Evolutionary conservation across 495 filamentous ascomycete genomes (phyloP).

Genomic region (Hyaloscypha hepaticicola): DNA sequence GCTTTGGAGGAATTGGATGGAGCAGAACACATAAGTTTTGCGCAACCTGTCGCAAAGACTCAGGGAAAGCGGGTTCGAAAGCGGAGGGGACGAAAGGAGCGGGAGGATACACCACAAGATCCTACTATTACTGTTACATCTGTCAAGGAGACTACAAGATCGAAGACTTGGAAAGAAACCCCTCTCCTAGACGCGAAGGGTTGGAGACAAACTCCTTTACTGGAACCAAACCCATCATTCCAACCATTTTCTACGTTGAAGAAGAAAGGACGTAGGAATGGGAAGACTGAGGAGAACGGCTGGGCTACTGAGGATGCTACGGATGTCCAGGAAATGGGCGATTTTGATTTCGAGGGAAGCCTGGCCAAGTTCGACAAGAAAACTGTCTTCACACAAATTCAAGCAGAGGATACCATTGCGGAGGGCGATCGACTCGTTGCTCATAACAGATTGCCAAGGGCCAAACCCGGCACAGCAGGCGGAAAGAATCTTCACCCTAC

Average conservation of each 20-base stretch:
- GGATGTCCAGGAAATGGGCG: slow-evolving; percentile 91
- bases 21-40: slow-evolving; percentile 35
- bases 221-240: slow-evolving; percentile 58
- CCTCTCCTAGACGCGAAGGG: slow-evolving; percentile 71
- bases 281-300: slow-evolving; percentile 67
- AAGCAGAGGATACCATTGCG: slow-evolving; percentile 80
- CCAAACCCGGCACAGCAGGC: slow-evolving; percentile 71
- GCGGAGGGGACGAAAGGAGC: slow-evolving; percentile 5
- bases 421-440: slow-evolving; percentile 87
- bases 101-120: slow-evolving; percentile 16
- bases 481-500: slow-evolving; percentile 90
- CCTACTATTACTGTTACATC: slow-evolving; percentile 19
- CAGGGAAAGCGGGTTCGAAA: slow-evolving; percentile 13
- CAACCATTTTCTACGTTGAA: slow-evolving; percentile 56
- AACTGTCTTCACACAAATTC: slow-evolving; percentile 81
- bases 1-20: slow-evolving; percentile 21
- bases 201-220: slow-evolving; percentile 81
- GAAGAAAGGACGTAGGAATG: slow-evolving; percentile 48
- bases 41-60: slow-evolving; percentile 14
- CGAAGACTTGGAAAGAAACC: slow-evolving; percentile 79
- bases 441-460: slow-evolving; percentile 70
- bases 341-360: slow-evolving; percentile 89
- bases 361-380: slow-evolving; percentile 94
- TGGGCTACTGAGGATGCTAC: slow-evolving; percentile 97
- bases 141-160: slow-evolving; percentile 19